These are phyloP conservation scores for Chlorophyllum brunneum DNA, from an alignment of 768 basidiomycete genomes.

Conservation along the genomic window DNA sequence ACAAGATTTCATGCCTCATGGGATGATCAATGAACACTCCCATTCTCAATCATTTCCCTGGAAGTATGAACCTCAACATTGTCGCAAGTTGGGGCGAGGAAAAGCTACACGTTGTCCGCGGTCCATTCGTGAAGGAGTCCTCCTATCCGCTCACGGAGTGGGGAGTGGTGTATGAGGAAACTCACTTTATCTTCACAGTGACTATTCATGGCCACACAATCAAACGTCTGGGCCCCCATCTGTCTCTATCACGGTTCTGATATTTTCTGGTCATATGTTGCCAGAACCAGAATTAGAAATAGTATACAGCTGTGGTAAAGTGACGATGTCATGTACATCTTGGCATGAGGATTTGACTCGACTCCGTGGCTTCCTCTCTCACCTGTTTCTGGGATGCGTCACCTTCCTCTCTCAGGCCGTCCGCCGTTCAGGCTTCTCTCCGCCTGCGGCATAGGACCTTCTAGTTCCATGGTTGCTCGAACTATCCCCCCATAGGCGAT, in stretches of 20 bases:
- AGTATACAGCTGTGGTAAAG: slow-evolving; percentile 15
- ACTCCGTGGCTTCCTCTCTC: slow-evolving; percentile 11
- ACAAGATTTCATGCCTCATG: neutral
- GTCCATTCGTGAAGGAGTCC: slow-evolving; percentile 1
- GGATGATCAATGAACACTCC: slow-evolving; percentile 9
- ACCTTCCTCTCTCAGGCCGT: slow-evolving; percentile 5
- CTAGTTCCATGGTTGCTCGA: no score
- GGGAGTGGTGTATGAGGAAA: slow-evolving; percentile 2
- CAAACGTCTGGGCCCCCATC: slow-evolving; percentile 15
- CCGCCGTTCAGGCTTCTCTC: neutral
- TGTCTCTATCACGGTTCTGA: slow-evolving; percentile 15
- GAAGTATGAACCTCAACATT: slow-evolving; percentile 13
- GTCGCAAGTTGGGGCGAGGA: slow-evolving; percentile 10
- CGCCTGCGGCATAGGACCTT: no score
- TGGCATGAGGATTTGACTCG: slow-evolving; percentile 12
- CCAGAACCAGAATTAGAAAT: slow-evolving; percentile 13
- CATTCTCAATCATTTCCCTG: slow-evolving; percentile 14
- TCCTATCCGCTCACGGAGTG: slow-evolving; percentile 6
- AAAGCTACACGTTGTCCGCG: slow-evolving; percentile 23
- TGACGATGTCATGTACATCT: slow-evolving; percentile 14
- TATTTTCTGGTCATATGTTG: slow-evolving; percentile 13
- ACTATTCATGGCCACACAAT: slow-evolving; percentile 15
- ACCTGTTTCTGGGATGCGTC: slow-evolving; percentile 4
- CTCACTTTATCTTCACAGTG: neutral
- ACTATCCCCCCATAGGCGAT: neutral